Base-by-base conservation (phyloP, 2,329 filamentous ascomycete species). In the Paraphoma chrysanthemicola region DNA sequence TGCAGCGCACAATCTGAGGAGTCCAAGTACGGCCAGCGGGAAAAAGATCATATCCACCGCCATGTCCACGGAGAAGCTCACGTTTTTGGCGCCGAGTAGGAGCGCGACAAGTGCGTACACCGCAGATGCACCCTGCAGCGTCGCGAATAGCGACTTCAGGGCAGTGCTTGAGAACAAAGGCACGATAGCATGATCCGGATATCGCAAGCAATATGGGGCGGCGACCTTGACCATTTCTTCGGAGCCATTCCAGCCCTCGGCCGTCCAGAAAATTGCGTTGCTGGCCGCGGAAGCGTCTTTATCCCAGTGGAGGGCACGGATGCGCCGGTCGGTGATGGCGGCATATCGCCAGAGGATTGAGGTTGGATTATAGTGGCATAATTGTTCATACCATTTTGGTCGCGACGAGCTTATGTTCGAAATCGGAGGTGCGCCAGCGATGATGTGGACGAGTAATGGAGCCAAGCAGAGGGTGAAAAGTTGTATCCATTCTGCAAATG, bases 331-430 rank as follows among this genome's bases (percentile, higher is more conserved):
- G 0, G 65, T 42, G 44, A 78, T 76, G 16, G 69, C 69, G 8
- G 69, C 69, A 53, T 79, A 78, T 0, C 74, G 70, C 71, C 75
- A 78, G 14, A 77, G 33, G 10, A 79, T 78, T 0, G 76, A 73
- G 4, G 72, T 78, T 0, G 76, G 75, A 52, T 77, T 78, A 44
- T 69, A 77, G 41, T 64, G 64, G 12, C 62, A 60, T 1, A 77
- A 36, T 3, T 51, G 42, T 10, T 77, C 71, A 53, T 71, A 64
- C 75, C 72, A 77, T 17, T 31, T 54, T 0, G 72, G 73, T 9
- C 45, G 50, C 4, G 28, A 39, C 11, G 50, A 10, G 16, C 43
- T 46, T 17, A 75, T 50, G 57, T 68, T 62, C 0, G 67, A 63
- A 10, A 60, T 38, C 3, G 46, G 48, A 18, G 72, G 71, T 0